phyloP scores from a whole-genome alignment of 768 basidiomycete genomes.

The Phylloporus rhodoxanthus region DNA sequence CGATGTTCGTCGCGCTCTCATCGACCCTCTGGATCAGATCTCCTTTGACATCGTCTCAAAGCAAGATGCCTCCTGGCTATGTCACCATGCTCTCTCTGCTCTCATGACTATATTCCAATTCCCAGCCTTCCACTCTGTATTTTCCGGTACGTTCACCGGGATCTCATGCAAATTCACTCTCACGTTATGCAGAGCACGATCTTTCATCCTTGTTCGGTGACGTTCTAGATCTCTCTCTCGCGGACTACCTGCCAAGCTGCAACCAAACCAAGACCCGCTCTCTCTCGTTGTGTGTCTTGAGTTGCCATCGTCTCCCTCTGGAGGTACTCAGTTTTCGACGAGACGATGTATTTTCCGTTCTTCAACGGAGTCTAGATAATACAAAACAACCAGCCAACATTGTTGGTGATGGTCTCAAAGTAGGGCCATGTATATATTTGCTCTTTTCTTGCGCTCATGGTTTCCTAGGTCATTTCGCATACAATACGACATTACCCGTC shows the following conservation, averaged over 20 bases:
- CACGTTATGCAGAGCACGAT: constrained; percentile 34
- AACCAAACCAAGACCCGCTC: constrained; percentile 41
- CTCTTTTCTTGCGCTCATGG: constrained; percentile 4
- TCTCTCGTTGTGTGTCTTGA: constrained; percentile 46
- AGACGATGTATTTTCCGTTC: constrained; percentile 28
- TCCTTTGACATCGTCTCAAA: constrained; percentile 24
- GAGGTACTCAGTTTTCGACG: constrained; percentile 32
- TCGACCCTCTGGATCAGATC: constrained; percentile 20
- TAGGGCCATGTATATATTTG: background rate
- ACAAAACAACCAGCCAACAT: constrained; percentile 14
- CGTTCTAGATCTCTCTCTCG: constrained; percentile 38
- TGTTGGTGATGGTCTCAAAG: constrained; percentile 28
- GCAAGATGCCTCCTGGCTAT: constrained; percentile 43
- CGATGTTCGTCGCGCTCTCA: constrained; percentile 43
- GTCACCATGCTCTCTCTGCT: constrained; percentile 48
- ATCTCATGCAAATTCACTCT: background rate
- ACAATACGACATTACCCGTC: constrained; percentile 15
- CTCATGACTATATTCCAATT: constrained; percentile 49
- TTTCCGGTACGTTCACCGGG: constrained; percentile 41
- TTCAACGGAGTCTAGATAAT: constrained; percentile 34
- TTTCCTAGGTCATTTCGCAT: constrained; percentile 21
- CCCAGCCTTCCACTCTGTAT: constrained; percentile 38
- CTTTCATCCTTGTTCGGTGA: constrained; percentile 41
- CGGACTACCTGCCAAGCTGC: constrained; percentile 31
- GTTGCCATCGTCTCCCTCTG: constrained; percentile 43